phyloP scores from a whole-genome alignment of 2,329 filamentous ascomycete genomes.

The Talaromyces albobiverticillius region DNA sequence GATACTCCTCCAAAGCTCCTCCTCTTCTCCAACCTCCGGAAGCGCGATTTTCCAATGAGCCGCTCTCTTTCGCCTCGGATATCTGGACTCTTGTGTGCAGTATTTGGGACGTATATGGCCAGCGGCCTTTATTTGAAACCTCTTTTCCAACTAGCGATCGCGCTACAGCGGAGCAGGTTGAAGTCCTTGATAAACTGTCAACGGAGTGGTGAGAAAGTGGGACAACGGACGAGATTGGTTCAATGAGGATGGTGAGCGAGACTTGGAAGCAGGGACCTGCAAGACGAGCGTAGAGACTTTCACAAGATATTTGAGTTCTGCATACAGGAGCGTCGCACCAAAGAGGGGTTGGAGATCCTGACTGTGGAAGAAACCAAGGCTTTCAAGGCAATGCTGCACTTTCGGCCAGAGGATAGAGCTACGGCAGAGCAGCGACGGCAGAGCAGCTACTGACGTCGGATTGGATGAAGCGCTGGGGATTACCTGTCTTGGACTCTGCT shows the following conservation, averaged over 20 bases:
- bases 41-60: conserved; percentile 6
- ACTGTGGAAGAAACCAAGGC: conserved; percentile 24
- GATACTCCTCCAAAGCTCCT: conserved; percentile 8
- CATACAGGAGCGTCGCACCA: neutral
- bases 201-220: conserved; percentile 20
- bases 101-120: conserved; percentile 34
- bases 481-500: too few species aligned
- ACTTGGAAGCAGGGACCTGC: neutral
- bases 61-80: conserved; percentile 32
- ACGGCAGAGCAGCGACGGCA: too few species aligned
- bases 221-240: conserved; percentile 15
- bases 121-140: conserved; percentile 21
- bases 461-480: conserved; percentile 30
- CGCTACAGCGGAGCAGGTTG: conserved; percentile 24
- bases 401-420: conserved; percentile 23
- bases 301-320: neutral
- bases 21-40: conserved; percentile 12
- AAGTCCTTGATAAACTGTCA: conserved; percentile 24
- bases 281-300: neutral
- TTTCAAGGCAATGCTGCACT: conserved; percentile 26
- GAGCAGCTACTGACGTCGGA: conserved; percentile 25
- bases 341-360: conserved; percentile 19
- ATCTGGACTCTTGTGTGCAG: conserved; percentile 36
- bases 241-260: conserved; percentile 12
- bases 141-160: conserved; percentile 21